phyloP scores from a whole-genome alignment of 345 rosid genomes.

The Salix udensis region DNA sequence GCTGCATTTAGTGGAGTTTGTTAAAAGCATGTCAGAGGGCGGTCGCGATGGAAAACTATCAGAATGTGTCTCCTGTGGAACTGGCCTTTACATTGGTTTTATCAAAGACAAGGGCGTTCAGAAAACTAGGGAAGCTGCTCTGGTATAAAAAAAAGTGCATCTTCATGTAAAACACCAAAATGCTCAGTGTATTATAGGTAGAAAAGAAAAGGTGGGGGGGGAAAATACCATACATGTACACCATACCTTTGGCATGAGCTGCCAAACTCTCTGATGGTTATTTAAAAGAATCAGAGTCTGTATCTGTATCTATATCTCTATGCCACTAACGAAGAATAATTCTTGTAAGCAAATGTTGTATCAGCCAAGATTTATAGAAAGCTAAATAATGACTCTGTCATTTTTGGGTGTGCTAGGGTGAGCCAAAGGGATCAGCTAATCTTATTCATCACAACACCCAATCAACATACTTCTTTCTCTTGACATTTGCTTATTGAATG shows the following conservation, averaged over 20 bases:
- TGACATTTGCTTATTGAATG: not conserved
- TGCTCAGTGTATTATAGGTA: slow-evolving; percentile 4
- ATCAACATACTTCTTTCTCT: not conserved
- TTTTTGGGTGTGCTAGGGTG: not conserved
- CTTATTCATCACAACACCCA: not conserved
- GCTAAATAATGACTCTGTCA: not conserved
- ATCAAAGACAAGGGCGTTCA: slow-evolving; percentile 35
- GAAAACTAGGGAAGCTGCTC: slow-evolving; percentile 43
- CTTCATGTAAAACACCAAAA: slow-evolving; percentile 2
- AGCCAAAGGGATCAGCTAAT: not conserved
- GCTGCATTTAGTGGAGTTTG: slow-evolving; percentile 75
- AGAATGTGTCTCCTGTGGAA: slow-evolving; percentile 48
- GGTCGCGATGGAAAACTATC: slow-evolving; percentile 50
- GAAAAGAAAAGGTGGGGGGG: not conserved
- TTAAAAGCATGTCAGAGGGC: slow-evolving; percentile 70
- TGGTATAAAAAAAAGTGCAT: slow-evolving; percentile 29
- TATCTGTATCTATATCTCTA: slow-evolving; percentile 18
- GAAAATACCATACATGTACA: slow-evolving; percentile 12
- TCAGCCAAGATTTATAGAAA: slow-evolving; percentile 4
- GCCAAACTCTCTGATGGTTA: slow-evolving; percentile 15
- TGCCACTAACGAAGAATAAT: slow-evolving; percentile 9
- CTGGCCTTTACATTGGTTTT: slow-evolving; percentile 62
- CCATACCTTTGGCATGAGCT: slow-evolving; percentile 21
- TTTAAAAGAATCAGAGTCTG: slow-evolving; percentile 1
- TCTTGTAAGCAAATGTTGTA: not conserved